phyloP scores from a whole-genome alignment of 306 rosid species.

The Trifolium dubium region DNA sequence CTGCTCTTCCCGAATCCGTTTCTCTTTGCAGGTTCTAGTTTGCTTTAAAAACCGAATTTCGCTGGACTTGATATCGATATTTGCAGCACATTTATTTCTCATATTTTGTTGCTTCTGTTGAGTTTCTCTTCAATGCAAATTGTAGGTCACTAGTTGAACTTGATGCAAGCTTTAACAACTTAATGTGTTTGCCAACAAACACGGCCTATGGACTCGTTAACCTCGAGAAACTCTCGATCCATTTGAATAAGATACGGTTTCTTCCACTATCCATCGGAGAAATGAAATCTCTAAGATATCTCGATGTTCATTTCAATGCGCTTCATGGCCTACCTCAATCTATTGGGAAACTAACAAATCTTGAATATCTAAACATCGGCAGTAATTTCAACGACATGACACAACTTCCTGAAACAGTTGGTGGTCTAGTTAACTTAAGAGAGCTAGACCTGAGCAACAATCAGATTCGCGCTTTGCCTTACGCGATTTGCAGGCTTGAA shows the following conservation, averaged over 20 bases:
- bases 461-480: slow-evolving; percentile 58
- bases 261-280: slow-evolving; percentile 61
- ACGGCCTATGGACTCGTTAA: slow-evolving; percentile 51
- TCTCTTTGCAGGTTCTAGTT: slow-evolving; percentile 55
- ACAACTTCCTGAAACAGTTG: slow-evolving; percentile 56
- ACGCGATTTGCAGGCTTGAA: slow-evolving; percentile 52
- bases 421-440: slow-evolving; percentile 50
- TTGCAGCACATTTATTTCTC: slow-evolving; percentile 7
- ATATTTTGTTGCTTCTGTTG: slow-evolving; percentile 20
- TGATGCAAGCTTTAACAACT: slow-evolving; percentile 59
- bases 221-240: slow-evolving; percentile 56
- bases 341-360: slow-evolving; percentile 55
- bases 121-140: slow-evolving; percentile 9
- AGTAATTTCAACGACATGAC: slow-evolving; percentile 59
- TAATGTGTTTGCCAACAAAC: slow-evolving; percentile 56
- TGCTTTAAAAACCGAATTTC: not conserved
- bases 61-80: not conserved
- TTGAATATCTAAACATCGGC: slow-evolving; percentile 57
- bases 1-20: slow-evolving; percentile 54
- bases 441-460: slow-evolving; percentile 63
- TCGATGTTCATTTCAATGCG: slow-evolving; percentile 66
- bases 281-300: slow-evolving; percentile 58
- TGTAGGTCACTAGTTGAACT: slow-evolving; percentile 56
- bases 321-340: slow-evolving; percentile 56
- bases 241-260: slow-evolving; percentile 51